Conservation (phyloP, 106 monocot species). For the Narthecium ossifragum region DNA sequence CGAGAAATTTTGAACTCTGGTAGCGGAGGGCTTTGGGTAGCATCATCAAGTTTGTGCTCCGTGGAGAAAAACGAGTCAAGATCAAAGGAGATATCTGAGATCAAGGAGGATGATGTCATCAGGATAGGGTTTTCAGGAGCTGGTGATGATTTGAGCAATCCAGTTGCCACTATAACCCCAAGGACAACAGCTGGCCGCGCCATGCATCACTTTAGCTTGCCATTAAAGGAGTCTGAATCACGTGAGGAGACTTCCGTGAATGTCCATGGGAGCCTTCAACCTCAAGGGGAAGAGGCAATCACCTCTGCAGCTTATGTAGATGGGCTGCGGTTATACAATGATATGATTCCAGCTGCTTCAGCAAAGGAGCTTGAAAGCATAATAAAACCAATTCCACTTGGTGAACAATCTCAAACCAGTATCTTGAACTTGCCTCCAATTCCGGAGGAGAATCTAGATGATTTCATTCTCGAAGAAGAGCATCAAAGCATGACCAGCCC, state of each 20-base stretch:
- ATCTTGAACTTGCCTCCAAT: conserved; percentile 32
- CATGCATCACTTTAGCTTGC: conserved; percentile 4
- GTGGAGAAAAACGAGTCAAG: conserved; percentile 29
- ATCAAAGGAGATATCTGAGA: conserved; percentile 21
- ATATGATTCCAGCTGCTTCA: neutral
- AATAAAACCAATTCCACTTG: neutral
- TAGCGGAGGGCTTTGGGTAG: conserved; percentile 17
- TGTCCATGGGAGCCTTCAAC: neutral
- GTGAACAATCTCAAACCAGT: conserved; percentile 17
- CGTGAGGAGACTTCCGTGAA: neutral
- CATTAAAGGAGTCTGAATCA: conserved; percentile 2
- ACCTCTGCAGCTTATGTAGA: neutral
- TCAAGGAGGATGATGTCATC: conserved; percentile 26
- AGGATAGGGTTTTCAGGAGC: conserved; percentile 5
- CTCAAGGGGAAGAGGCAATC: conserved; percentile 2
- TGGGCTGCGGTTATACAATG: neutral
- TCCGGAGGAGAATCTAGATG: conserved; percentile 26
- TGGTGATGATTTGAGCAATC: conserved; percentile 6
- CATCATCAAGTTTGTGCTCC: conserved; percentile 23
- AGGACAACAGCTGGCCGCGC: neutral
- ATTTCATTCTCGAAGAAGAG: conserved; percentile 22
- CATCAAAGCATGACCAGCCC: conserved; percentile 1
- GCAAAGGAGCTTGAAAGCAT: neutral
- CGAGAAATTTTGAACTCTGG: conserved; percentile 8
- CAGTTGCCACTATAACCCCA: neutral